These are phyloP conservation scores for Mycena citricolor DNA, from an alignment of 1,284 basidiomycete genomes.

Conservation along the genomic window DNA sequence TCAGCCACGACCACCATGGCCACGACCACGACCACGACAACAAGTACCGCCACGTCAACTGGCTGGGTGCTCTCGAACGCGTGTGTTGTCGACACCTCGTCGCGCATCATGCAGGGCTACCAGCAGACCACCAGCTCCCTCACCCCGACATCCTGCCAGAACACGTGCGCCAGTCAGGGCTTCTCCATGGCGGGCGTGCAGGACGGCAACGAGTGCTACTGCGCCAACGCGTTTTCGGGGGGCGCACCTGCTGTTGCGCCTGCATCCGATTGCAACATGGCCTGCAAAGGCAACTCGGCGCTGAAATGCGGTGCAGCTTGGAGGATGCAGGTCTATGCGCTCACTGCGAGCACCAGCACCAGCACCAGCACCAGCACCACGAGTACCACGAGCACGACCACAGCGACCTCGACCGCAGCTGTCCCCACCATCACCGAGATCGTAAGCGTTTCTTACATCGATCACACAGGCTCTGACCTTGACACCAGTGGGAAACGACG, in stretches of 20 bases:
- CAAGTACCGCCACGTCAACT: conserved; percentile 9
- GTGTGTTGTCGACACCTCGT: conserved; percentile 16
- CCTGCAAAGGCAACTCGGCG: background rate
- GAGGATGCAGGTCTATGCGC: conserved; percentile 4
- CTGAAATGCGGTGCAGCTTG: background rate
- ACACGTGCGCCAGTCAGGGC: conserved; percentile 5
- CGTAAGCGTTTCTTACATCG: background rate
- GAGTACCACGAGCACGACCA: too few species aligned
- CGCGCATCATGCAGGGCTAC: conserved; percentile 11
- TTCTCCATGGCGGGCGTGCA: conserved; percentile 13
- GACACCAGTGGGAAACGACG: conserved; percentile 41
- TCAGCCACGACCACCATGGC: background rate
- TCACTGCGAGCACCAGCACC: too few species aligned
- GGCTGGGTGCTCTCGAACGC: conserved; percentile 13
- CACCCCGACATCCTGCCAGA: conserved; percentile 17
- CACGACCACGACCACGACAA: background rate
- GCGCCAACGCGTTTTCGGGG: conserved; percentile 6
- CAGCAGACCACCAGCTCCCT: conserved; percentile 7
- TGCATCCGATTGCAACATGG: background rate
- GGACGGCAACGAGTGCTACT: conserved; percentile 19
- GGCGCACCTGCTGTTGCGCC: background rate
- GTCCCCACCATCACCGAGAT: conserved; percentile 5
- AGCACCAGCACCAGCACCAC: too few species aligned
- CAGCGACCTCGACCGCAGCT: too few species aligned
- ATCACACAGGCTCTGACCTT: background rate